Evolutionary conservation across 352 stramenopile species (phyloP).

Genomic region (Phytopythium ostracodes): DNA sequence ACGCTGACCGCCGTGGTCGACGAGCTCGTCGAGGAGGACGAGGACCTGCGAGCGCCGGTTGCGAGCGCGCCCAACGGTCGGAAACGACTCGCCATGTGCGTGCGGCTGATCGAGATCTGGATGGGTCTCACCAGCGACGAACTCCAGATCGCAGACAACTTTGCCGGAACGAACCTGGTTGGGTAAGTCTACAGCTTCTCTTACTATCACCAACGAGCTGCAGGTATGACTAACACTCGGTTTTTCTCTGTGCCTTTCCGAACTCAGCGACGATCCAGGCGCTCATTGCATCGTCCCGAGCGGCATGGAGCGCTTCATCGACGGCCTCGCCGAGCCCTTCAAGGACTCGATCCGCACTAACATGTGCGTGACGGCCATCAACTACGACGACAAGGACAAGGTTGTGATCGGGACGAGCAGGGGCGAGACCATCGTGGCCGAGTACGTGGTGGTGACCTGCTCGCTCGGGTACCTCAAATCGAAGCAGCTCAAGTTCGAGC

Average conservation of each 20-base stretch:
- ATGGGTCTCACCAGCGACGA: slow-evolving; percentile 43
- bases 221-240: background rate
- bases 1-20: slow-evolving; percentile 36
- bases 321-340: slow-evolving; percentile 25
- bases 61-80: slow-evolving; percentile 17
- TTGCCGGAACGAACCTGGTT: slow-evolving; percentile 45
- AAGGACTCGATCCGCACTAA: slow-evolving; percentile 29
- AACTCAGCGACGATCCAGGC: slow-evolving; percentile 36
- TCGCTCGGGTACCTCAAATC: slow-evolving; percentile 52
- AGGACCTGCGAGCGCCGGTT: slow-evolving; percentile 15
- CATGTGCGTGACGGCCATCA: slow-evolving; percentile 22
- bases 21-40: slow-evolving; percentile 18
- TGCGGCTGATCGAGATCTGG: slow-evolving; percentile 53
- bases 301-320: slow-evolving; percentile 50
- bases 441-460: slow-evolving; percentile 52
- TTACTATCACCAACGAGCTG: no score
- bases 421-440: slow-evolving; percentile 21
- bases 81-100: slow-evolving; percentile 29
- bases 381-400: slow-evolving; percentile 18
- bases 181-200: background rate
- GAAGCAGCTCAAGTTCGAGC: slow-evolving; percentile 40
- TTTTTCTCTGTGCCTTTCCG: background rate
- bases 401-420: slow-evolving; percentile 30
- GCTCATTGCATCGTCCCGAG: slow-evolving; percentile 43
- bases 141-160: slow-evolving; percentile 50